Conservation (phyloP, 352 stramenopile species). For the Blastocystis sp. region DNA sequence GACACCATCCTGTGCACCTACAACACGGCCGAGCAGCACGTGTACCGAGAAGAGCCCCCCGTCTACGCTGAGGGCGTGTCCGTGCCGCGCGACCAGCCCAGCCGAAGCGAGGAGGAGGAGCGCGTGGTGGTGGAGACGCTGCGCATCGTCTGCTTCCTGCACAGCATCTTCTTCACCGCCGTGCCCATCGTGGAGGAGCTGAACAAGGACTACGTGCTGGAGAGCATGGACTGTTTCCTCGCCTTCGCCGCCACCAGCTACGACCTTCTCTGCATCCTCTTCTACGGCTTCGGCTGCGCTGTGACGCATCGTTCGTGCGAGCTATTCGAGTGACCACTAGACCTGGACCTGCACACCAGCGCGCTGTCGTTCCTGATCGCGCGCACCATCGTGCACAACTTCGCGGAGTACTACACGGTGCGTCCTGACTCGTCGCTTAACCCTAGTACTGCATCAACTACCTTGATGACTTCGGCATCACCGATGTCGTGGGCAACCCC, state of each 20-base stretch:
- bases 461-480: slow-evolving; percentile 8
- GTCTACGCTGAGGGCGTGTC: not conserved
- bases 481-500: not conserved
- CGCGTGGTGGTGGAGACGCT: not conserved
- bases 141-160: not conserved
- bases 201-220: slow-evolving; percentile 8
- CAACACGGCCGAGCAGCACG: not conserved
- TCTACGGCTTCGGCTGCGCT: slow-evolving; percentile 1
- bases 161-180: not conserved
- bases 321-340: not conserved
- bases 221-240: slow-evolving; percentile 18
- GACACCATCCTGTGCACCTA: slow-evolving; percentile 40
- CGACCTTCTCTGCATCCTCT: slow-evolving; percentile 2
- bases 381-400: slow-evolving; percentile 26
- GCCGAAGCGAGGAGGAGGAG: not conserved
- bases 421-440: not conserved
- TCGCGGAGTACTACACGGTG: not conserved
- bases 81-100: not conserved
- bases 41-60: not conserved
- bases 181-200: not conserved
- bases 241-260: not conserved
- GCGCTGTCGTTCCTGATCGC: slow-evolving; percentile 16
- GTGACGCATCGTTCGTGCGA: slow-evolving; percentile 12
- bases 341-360: not conserved
- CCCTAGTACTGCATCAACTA: slow-evolving; percentile 27